A percentile compares a stretch with the other conserved stretches of the same genome.
Conservation (phyloP, 1,139 yeast species). For the Kodamaea arcana region DNA sequence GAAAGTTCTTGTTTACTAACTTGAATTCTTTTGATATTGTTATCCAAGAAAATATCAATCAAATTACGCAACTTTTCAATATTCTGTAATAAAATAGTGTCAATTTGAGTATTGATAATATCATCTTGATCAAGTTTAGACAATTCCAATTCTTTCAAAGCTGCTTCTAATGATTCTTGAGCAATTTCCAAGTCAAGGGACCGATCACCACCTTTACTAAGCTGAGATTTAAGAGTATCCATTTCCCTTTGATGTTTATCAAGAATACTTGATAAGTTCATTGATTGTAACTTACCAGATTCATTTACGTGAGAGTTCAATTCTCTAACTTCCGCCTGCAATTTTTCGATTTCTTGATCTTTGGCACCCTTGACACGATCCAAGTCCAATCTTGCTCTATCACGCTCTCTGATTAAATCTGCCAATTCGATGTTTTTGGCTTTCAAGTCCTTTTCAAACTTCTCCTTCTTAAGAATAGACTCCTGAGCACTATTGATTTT, state of each 20-base stretch:
- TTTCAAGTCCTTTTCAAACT: slow-evolving; percentile 77
- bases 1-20: slow-evolving; percentile 69
- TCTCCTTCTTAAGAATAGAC: slow-evolving; percentile 80
- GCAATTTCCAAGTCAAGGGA: slow-evolving; percentile 64
- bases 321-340: slow-evolving; percentile 64
- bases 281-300: slow-evolving; percentile 62
- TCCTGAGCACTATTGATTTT: slow-evolving; percentile 93
- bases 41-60: slow-evolving; percentile 67
- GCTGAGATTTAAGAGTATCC: slow-evolving; percentile 36
- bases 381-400: slow-evolving; percentile 78
- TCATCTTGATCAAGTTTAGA: slow-evolving; percentile 53
- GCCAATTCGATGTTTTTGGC: slow-evolving; percentile 86
- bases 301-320: slow-evolving; percentile 58
- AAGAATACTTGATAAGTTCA: slow-evolving; percentile 59
- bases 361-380: slow-evolving; percentile 69
- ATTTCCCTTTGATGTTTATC: slow-evolving; percentile 60
- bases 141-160: slow-evolving; percentile 56
- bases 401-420: slow-evolving; percentile 85
- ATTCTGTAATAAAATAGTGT: slow-evolving; percentile 48
- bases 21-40: slow-evolving; percentile 71
- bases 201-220: slow-evolving; percentile 14
- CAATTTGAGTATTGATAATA: slow-evolving; percentile 57
- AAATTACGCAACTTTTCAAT: slow-evolving; percentile 50
- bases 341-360: slow-evolving; percentile 61
- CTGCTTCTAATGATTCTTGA: slow-evolving; percentile 75